phyloP scores from a whole-genome alignment of 1,284 basidiomycete genomes.

The Rhodotorula sp. region DNA sequence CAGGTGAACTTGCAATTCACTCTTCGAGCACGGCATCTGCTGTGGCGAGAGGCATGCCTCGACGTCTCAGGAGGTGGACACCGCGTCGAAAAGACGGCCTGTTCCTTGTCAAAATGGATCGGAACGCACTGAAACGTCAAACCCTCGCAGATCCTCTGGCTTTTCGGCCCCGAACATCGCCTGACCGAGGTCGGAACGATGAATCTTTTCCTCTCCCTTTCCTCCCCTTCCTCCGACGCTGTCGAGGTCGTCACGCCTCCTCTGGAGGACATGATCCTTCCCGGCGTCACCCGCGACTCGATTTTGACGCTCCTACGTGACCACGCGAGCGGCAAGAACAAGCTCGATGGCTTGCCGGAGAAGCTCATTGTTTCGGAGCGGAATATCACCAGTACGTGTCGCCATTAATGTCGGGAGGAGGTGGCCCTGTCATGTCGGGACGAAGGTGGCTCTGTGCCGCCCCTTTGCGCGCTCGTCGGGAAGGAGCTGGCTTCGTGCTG shows the following conservation, averaged over 20 bases:
- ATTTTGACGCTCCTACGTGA: conserved; percentile 77
- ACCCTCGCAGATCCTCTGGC: conserved; percentile 77
- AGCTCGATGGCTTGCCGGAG: conserved; percentile 65
- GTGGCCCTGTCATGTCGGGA: too few relatives aligned
- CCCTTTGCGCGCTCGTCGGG: too few relatives aligned
- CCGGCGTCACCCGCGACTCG: conserved; percentile 85
- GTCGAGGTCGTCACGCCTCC: conserved; percentile 87
- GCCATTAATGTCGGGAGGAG: background rate
- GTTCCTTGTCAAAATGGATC: too few relatives aligned
- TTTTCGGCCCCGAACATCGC: conserved; percentile 82
- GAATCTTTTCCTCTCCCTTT: conserved; percentile 89
- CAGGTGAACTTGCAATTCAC: conserved; percentile 48
- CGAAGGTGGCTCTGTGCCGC: too few relatives aligned
- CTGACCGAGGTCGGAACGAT: conserved; percentile 89
- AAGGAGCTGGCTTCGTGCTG: too few relatives aligned
- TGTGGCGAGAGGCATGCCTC: too few relatives aligned
- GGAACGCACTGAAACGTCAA: too few relatives aligned
- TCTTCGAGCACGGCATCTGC: too few relatives aligned
- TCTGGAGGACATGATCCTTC: conserved; percentile 92
- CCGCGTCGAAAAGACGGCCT: too few relatives aligned
- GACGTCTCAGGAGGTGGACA: too few relatives aligned
- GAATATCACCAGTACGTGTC: conserved; percentile 64
- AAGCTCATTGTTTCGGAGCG: conserved; percentile 79
- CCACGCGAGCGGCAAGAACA: conserved; percentile 62
- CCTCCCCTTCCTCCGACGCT: background rate